Evolutionary conservation across 345 rosid genomes (phyloP).

Genomic region (Rhodomyrtus tomentosa): DNA sequence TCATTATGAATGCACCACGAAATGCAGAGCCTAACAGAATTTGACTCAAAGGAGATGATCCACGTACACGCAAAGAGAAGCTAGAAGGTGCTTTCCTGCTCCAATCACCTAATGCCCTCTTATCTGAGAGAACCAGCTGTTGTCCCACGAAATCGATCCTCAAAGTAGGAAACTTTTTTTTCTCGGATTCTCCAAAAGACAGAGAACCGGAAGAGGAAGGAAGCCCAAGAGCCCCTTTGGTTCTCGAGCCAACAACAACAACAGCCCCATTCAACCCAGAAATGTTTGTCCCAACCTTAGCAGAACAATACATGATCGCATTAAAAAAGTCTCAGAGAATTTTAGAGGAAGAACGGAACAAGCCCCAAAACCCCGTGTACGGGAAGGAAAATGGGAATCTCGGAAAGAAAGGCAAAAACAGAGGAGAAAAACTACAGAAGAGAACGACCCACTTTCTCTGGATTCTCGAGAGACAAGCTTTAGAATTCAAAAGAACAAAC

Average conservation of each 20-base stretch:
- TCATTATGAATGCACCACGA: neutral
- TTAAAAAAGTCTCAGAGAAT: neutral
- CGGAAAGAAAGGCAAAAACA: neutral
- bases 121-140: constrained; percentile 16
- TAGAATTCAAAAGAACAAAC: neutral
- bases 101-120: constrained; percentile 12
- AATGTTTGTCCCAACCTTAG: constrained; percentile 2
- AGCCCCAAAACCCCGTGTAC: neutral
- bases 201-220: constrained; percentile 7
- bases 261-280: constrained; percentile 10
- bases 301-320: constrained; percentile 20
- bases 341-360: neutral
- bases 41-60: neutral
- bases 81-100: constrained; percentile 9
- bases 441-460: neutral
- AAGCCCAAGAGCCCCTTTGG: constrained; percentile 7
- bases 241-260: neutral
- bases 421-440: neutral
- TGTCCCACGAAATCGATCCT: constrained; percentile 23
- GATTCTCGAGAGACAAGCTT: neutral
- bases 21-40: neutral
- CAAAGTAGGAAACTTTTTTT: constrained; percentile 13
- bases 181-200: constrained; percentile 8
- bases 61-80: constrained; percentile 29
- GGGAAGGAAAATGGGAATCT: neutral